Conservation (phyloP, 805 yeast genomes). For the Monosporozyma aerobia region DNA sequence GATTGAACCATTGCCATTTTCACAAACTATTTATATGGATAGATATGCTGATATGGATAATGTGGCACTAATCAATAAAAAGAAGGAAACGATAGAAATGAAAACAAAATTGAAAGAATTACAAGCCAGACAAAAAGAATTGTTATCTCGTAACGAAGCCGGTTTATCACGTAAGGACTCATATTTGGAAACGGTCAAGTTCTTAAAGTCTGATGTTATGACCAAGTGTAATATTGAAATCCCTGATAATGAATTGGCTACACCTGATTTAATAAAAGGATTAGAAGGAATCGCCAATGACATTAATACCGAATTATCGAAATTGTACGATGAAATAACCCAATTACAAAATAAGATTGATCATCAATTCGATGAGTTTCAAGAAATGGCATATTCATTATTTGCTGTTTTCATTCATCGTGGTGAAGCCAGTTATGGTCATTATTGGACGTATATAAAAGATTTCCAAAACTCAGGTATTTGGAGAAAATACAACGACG, state of each 20-base stretch:
- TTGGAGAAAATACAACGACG: slow-evolving; percentile 91
- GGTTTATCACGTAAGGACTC: slow-evolving; percentile 44
- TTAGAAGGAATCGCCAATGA: slow-evolving; percentile 39
- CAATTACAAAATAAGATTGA: slow-evolving; percentile 42
- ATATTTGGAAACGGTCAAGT: slow-evolving; percentile 47
- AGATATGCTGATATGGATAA: slow-evolving; percentile 71
- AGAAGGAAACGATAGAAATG: slow-evolving; percentile 52
- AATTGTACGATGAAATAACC: slow-evolving; percentile 35
- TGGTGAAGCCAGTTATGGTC: slow-evolving; percentile 94
- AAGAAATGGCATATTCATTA: slow-evolving; percentile 62
- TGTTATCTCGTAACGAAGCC: slow-evolving; percentile 40
- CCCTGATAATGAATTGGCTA: slow-evolving; percentile 17
- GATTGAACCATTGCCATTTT: slow-evolving; percentile 71
- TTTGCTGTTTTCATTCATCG: slow-evolving; percentile 92
- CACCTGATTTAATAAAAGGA: slow-evolving; percentile 6
- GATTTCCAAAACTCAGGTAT: slow-evolving; percentile 53
- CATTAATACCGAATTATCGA: slow-evolving; percentile 39
- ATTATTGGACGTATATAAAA: slow-evolving; percentile 89
- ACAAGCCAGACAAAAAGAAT: slow-evolving; percentile 33
- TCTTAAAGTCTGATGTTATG: slow-evolving; percentile 37
- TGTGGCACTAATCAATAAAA: slow-evolving; percentile 38
- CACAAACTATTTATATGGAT: slow-evolving; percentile 73
- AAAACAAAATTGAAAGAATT: slow-evolving; percentile 43
- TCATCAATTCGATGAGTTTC: slow-evolving; percentile 53
- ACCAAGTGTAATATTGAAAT: slow-evolving; percentile 14